Evolutionary conservation across 2,329 filamentous ascomycete genomes (phyloP), one percentile per base, ranked within the genome.

Genomic region (Curvularia sp.): DNA sequence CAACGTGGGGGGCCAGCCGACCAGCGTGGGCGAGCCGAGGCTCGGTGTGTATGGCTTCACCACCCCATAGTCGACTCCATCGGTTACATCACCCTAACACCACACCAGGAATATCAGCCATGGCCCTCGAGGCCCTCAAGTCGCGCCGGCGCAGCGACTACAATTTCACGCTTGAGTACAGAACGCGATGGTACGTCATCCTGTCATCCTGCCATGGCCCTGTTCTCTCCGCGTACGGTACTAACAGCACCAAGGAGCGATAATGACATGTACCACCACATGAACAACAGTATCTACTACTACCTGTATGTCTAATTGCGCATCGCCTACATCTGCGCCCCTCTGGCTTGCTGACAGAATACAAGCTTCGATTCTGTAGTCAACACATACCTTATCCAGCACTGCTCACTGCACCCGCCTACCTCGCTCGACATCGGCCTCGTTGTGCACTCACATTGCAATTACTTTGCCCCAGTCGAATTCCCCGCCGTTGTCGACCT

Each of bases 191-290:
- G 93, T 93, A 70, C n/a, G 61, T 28, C n/a, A 23, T 23, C 27
- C 36, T 10, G 21, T 23, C 10, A 36, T 43, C 7, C n/a, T 27
- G 21, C 48, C 27, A 27, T 50, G 25, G 12, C 12, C n/a, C 19
- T n/a, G 30, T 27, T 25, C 13, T n/a, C 23, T 25, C n/a, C n/a
- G 45, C 23, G 15, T 36, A n/a, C n/a, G 19, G 38, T 36, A 34
- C 63, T 70, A 27, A 70, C 64, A 32, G 23, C 41, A 25, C 12
- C 42, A 32, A 54, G 92, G 92, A 88, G 87, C 75, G 93, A 97
- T 78, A 96, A 96, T 74, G 93, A 97, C 80, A 95, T 96, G 91
- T 97, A 95, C 77, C 85, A 91, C 60, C 94, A 98, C 75, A 87
- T 96, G 83, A 97, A 97, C 80, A 97, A 96, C 74, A 90, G 88